A percentile compares a stretch with the other conserved stretches of the same genome.
Evolutionary conservation across 2,329 filamentous ascomycete species (phyloP).

Genomic region (Torrubiella hemipterigena): DNA sequence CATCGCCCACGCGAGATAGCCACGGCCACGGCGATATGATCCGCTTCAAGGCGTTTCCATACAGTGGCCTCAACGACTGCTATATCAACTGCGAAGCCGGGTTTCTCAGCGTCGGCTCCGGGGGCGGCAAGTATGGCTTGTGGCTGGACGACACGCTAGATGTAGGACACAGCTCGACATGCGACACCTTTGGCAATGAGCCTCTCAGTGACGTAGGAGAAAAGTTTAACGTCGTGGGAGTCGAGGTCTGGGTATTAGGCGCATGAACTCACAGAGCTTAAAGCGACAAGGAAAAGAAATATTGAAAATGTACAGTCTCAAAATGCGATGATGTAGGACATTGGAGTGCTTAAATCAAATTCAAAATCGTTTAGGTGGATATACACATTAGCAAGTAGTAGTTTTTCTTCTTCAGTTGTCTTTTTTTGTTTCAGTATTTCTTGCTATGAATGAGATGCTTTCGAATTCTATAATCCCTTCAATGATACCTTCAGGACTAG

Average conservation of each 20-base stretch:
- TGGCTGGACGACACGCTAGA: slow-evolving; percentile 86
- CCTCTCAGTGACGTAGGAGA: slow-evolving; percentile 82
- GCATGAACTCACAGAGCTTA: slow-evolving; percentile 13
- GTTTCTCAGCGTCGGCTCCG: slow-evolving; percentile 78
- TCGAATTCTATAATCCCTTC: slow-evolving; percentile 45
- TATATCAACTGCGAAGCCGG: slow-evolving; percentile 84
- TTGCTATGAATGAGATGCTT: neutral
- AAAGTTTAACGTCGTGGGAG: slow-evolving; percentile 82
- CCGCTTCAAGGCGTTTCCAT: slow-evolving; percentile 94
- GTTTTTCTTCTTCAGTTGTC: neutral
- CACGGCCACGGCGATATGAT: slow-evolving; percentile 47
- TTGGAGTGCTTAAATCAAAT: too few relatives aligned
- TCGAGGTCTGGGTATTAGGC: slow-evolving; percentile 90
- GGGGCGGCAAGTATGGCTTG: slow-evolving; percentile 79
- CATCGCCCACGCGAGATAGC: slow-evolving; percentile 14
- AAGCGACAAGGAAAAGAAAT: neutral
- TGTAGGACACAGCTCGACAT: slow-evolving; percentile 69
- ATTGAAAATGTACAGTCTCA: neutral
- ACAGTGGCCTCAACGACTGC: slow-evolving; percentile 92
- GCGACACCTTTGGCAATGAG: slow-evolving; percentile 91
- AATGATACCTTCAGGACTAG: slow-evolving; percentile 69
- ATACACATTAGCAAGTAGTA: too few relatives aligned
- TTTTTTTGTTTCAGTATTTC: neutral
- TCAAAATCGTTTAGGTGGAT: too few relatives aligned
- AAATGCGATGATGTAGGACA: neutral